These are phyloP conservation scores for Stropharia rugosoannulata DNA, from an alignment of 768 basidiomycete genomes.

Conservation along the genomic window DNA sequence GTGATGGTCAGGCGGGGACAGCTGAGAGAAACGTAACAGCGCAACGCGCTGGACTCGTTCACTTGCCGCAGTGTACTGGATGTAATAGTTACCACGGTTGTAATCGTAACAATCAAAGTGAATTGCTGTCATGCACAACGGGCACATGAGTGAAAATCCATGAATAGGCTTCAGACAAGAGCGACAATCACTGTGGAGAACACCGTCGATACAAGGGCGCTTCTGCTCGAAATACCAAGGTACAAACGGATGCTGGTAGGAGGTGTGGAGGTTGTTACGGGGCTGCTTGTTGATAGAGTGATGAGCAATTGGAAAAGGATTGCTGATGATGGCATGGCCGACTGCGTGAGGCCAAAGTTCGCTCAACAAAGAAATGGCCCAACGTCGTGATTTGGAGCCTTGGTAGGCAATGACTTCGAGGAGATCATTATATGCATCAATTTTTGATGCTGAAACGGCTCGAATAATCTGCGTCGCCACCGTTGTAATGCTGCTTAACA, in stretches of 20 bases:
- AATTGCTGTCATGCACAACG: slow-evolving; percentile 65
- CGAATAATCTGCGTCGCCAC: slow-evolving; percentile 55
- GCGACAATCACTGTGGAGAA: slow-evolving; percentile 48
- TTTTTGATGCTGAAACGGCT: slow-evolving; percentile 54
- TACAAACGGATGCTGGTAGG: slow-evolving; percentile 61
- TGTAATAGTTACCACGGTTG: slow-evolving; percentile 57
- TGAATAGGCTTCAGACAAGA: slow-evolving; percentile 52
- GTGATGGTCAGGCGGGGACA: slow-evolving; percentile 32
- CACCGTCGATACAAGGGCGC: slow-evolving; percentile 26
- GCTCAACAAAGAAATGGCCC: slow-evolving; percentile 54
- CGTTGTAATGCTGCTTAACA: slow-evolving; percentile 33
- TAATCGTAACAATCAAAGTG: slow-evolving; percentile 83
- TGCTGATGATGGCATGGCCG: slow-evolving; percentile 65
- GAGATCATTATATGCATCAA: slow-evolving; percentile 69
- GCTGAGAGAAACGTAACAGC: slow-evolving; percentile 58
- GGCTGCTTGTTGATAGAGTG: background rate
- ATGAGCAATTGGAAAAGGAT: slow-evolving; percentile 38
- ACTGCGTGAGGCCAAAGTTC: slow-evolving; percentile 68
- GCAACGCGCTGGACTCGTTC: slow-evolving; percentile 57
- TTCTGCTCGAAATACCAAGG: slow-evolving; percentile 55
- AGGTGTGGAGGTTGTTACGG: slow-evolving; percentile 26
- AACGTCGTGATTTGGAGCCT: slow-evolving; percentile 48
- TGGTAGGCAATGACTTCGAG: slow-evolving; percentile 73
- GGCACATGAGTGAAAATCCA: slow-evolving; percentile 74
- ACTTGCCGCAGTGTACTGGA: slow-evolving; percentile 47